Percentiles rank a stretch among this genome's conserved stretches.
These are phyloP conservation scores for Phalaenopsis equestris DNA, from an alignment of 106 monocot genomes.

Conservation along the genomic window DNA sequence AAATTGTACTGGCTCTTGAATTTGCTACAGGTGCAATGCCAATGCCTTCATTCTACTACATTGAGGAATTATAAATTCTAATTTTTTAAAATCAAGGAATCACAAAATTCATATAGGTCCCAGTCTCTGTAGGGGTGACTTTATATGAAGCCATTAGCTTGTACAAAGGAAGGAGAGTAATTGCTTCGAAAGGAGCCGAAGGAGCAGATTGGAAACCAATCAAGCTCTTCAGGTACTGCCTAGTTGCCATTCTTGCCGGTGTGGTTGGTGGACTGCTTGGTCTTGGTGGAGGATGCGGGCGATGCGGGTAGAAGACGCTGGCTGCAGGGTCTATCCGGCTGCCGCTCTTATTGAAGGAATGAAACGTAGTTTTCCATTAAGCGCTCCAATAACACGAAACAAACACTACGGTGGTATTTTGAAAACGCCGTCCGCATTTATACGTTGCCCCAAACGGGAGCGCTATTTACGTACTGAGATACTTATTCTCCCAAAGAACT, in stretches of 20 bases:
- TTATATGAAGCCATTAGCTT: conserved; percentile 32
- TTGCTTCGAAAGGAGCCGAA: conserved; percentile 39
- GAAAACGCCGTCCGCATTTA: too few relatives aligned
- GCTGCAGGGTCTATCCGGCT: too few relatives aligned
- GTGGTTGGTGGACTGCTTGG: conserved; percentile 54
- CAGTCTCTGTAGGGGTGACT: conserved; percentile 42
- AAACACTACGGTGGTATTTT: too few relatives aligned
- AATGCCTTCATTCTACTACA: not conserved
- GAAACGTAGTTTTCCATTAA: too few relatives aligned
- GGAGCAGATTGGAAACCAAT: conserved; percentile 23
- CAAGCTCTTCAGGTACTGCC: conserved; percentile 32
- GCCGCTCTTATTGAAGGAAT: too few relatives aligned
- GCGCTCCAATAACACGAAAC: too few relatives aligned
- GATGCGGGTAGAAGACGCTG: too few relatives aligned
- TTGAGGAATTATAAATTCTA: not conserved
- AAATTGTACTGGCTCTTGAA: conserved; percentile 48
- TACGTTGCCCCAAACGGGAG: too few relatives aligned
- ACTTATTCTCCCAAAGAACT: too few relatives aligned
- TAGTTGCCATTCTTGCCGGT: conserved; percentile 36
- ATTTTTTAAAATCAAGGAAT: not conserved
- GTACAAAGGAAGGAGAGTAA: conserved; percentile 46
- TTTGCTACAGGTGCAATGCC: conserved; percentile 37
- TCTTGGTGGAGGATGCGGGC: conserved; percentile 43
- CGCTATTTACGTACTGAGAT: too few relatives aligned
- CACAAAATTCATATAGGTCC: conserved; percentile 21